These are phyloP conservation scores for Inga laurina DNA, from an alignment of 306 rosid species.

Conservation along the genomic window DNA sequence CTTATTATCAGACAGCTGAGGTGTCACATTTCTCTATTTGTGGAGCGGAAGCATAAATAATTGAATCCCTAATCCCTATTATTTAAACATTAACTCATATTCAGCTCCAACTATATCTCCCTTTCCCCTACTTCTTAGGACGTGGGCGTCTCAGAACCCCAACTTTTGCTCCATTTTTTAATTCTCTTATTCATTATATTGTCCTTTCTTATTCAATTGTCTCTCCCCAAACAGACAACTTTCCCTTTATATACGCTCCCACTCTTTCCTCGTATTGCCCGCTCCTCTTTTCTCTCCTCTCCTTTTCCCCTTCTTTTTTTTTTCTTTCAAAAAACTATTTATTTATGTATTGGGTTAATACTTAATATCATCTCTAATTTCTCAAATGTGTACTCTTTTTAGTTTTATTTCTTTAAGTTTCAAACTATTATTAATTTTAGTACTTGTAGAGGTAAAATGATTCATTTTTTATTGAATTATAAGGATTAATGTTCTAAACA, in stretches of 20 bases:
- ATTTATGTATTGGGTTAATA: too few species aligned
- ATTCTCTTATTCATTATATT: not conserved
- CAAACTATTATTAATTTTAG: too few species aligned
- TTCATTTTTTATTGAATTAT: too few species aligned
- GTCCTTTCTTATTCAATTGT: not conserved
- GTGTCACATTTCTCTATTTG: not conserved
- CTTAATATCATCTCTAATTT: not conserved
- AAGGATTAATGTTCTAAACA: too few species aligned
- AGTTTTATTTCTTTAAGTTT: too few species aligned
- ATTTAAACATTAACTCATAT: not conserved
- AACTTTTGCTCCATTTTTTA: not conserved
- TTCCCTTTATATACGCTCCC: not conserved
- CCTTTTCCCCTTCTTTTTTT: not conserved
- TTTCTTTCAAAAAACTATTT: too few species aligned
- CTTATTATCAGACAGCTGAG: not conserved
- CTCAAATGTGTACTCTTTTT: rapidly evolving
- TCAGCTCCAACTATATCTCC: not conserved
- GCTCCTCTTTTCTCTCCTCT: not conserved
- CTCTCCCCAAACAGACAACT: not conserved
- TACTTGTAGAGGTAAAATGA: too few species aligned
- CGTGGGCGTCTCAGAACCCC: not conserved
- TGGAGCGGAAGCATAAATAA: not conserved
- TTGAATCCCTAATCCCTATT: not conserved
- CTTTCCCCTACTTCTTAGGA: not conserved
- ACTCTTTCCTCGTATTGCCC: not conserved